Conservation (phyloP, 257 asterid genomes). For the Oldenlandia corymbosa region DNA sequence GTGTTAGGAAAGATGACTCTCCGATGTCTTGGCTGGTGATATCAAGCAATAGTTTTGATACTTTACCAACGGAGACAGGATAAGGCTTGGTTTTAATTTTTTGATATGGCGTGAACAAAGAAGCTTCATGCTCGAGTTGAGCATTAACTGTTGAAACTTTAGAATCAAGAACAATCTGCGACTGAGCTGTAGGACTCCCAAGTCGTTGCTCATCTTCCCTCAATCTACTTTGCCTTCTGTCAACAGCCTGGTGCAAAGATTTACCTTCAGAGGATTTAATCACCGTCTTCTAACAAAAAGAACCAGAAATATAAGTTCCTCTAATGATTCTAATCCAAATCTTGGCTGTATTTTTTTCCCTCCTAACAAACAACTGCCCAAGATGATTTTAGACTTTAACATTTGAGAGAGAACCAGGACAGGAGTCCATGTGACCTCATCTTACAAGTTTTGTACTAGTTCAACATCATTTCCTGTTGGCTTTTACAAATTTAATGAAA, state of each 20-base stretch:
- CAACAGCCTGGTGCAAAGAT: slow-evolving; percentile 35
- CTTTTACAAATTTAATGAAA: too few species aligned
- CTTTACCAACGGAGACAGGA: slow-evolving; percentile 53
- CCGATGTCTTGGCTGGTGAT: slow-evolving; percentile 36
- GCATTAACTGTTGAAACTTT: slow-evolving; percentile 42
- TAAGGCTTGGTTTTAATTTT: slow-evolving; percentile 19
- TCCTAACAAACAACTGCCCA: too few species aligned
- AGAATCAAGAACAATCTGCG: slow-evolving; percentile 36
- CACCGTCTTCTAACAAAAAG: background rate
- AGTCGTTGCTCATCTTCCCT: slow-evolving; percentile 49
- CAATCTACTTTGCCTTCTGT: slow-evolving; percentile 46
- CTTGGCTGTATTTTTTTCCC: too few species aligned
- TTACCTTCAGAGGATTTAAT: background rate
- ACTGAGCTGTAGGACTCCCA: slow-evolving; percentile 46
- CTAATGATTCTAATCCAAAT: too few species aligned
- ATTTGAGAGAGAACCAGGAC: too few species aligned
- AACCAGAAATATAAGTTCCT: too few species aligned
- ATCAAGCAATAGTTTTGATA: slow-evolving; percentile 62
- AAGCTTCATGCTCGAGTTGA: slow-evolving; percentile 49
- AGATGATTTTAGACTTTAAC: too few species aligned
- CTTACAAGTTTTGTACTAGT: too few species aligned
- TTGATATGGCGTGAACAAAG: slow-evolving; percentile 42
- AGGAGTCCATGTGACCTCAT: too few species aligned
- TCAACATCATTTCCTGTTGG: too few species aligned
- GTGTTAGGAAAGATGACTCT: slow-evolving; percentile 45